These are phyloP conservation scores for Curvularia verruculosa DNA, from an alignment of 2,329 filamentous ascomycete species.

Conservation along the genomic window DNA sequence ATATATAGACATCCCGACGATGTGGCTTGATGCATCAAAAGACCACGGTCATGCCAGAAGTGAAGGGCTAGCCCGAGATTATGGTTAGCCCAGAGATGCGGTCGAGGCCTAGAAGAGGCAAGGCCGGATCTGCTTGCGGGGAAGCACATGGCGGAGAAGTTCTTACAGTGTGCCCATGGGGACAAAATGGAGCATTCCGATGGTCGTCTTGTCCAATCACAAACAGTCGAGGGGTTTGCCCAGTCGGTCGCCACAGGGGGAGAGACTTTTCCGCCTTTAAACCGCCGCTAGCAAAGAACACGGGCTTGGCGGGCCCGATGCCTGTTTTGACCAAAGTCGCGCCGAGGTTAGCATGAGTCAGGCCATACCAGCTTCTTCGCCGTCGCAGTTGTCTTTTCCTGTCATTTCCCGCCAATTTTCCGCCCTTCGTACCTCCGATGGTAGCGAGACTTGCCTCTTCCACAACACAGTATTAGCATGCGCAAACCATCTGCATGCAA, in stretches of 20 bases:
- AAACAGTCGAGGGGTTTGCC: constrained; percentile 4
- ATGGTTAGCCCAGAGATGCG: constrained; percentile 16
- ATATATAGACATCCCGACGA: constrained; percentile 15
- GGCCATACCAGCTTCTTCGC: neutral
- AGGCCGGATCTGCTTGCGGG: constrained; percentile 26
- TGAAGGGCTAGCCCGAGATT: constrained; percentile 20
- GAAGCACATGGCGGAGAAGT: constrained; percentile 19
- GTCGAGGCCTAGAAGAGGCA: constrained; percentile 20
- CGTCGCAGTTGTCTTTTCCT: neutral
- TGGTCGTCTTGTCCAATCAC: constrained; percentile 19
- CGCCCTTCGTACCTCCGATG: constrained; percentile 18
- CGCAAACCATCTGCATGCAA: constrained; percentile 34
- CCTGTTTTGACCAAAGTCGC: constrained; percentile 1
- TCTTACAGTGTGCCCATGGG: constrained; percentile 23
- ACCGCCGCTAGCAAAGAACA: constrained; percentile 22
- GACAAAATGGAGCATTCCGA: constrained; percentile 20
- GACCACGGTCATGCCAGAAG: constrained; percentile 10
- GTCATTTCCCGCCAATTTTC: constrained; percentile 18
- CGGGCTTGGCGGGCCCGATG: constrained; percentile 3
- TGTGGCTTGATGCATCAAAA: neutral
- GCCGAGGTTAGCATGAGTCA: constrained; percentile 11
- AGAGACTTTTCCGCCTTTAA: constrained; percentile 27
- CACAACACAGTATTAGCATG: constrained; percentile 16
- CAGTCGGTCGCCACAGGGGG: constrained; percentile 4
- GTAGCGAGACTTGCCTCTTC: constrained; percentile 15